Percentiles rank a stretch among this genome's conserved stretches.
phyloP scores from a whole-genome alignment of 140 eudicot genomes.

The Flaveria floridana region DNA sequence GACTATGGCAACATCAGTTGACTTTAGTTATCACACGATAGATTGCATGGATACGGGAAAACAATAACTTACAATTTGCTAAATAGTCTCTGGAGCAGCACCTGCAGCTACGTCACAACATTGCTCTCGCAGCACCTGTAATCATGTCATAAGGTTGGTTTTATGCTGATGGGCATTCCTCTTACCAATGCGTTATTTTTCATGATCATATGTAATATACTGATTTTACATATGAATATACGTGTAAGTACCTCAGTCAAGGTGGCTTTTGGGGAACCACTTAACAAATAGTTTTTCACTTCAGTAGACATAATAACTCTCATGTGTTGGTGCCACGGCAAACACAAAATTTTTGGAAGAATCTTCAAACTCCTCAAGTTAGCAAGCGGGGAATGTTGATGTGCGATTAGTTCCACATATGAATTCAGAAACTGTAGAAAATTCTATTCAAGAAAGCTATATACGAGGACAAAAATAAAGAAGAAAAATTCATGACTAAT shows the following conservation, averaged over 20 bases:
- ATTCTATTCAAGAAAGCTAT: background rate
- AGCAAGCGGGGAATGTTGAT: background rate
- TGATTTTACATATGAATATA: background rate
- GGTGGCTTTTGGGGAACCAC: slow-evolving; percentile 15
- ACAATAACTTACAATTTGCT: background rate
- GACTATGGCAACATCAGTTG: background rate
- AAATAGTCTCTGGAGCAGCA: background rate
- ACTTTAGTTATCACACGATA: background rate
- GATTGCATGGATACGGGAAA: background rate
- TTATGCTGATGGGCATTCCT: background rate
- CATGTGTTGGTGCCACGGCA: background rate
- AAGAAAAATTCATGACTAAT: too few relatives aligned
- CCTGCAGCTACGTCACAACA: slow-evolving; percentile 1
- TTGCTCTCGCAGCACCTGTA: slow-evolving; percentile 1
- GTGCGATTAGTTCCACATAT: background rate
- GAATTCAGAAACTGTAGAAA: slow-evolving; percentile 1
- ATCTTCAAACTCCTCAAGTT: slow-evolving; percentile 13
- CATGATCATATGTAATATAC: slow-evolving; percentile 2
- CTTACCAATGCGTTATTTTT: background rate
- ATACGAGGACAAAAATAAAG: background rate
- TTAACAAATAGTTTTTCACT: slow-evolving; percentile 15
- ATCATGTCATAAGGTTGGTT: slow-evolving; percentile 9
- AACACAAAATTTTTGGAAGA: background rate
- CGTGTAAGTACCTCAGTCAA: slow-evolving; percentile 11
- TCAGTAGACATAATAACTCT: background rate